A percentile compares a stretch with the other conserved stretches of the same genome.
Evolutionary conservation across 2,329 filamentous ascomycete genomes (phyloP).

Genomic region (Botrytis elliptica): DNA sequence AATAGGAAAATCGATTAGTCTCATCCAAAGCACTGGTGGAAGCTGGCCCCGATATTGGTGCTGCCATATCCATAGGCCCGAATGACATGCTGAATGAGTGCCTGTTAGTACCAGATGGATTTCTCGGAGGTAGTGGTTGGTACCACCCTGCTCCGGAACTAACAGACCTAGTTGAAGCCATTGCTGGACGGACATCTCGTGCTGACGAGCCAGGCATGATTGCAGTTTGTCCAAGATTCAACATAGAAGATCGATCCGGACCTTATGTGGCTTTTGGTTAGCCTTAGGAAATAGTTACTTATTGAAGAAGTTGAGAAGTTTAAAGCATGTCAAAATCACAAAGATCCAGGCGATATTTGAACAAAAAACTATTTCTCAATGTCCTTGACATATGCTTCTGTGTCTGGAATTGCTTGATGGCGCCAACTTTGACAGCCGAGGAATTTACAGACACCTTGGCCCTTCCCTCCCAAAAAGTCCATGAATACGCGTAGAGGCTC

Average conservation of each 20-base stretch:
- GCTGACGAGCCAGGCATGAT: not conserved
- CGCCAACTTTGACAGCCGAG: not conserved
- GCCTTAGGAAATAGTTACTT: not conserved
- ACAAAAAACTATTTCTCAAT: not conserved
- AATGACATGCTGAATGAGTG: conserved; percentile 7
- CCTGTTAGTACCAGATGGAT: not conserved
- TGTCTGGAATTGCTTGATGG: not conserved
- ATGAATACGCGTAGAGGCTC: not conserved
- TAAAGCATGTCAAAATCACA: not conserved
- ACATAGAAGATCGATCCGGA: not conserved
- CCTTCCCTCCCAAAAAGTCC: not conserved
- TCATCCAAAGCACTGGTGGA: conserved; percentile 10
- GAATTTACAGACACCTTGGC: not conserved
- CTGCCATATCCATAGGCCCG: not conserved
- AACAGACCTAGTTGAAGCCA: not conserved
- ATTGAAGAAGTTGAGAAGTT: not conserved
- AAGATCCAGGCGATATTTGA: not conserved
- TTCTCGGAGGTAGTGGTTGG: not conserved
- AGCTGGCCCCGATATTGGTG: conserved; percentile 3
- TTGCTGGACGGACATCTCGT: not conserved
- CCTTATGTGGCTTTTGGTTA: conserved; percentile 4
- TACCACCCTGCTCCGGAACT: not conserved
- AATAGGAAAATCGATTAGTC: conserved; percentile 9
- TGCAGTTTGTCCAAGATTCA: not conserved
- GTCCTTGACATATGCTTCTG: not conserved